Base-by-base conservation (phyloP, 441 rosid genomes). In the Geranium incanum region DNA sequence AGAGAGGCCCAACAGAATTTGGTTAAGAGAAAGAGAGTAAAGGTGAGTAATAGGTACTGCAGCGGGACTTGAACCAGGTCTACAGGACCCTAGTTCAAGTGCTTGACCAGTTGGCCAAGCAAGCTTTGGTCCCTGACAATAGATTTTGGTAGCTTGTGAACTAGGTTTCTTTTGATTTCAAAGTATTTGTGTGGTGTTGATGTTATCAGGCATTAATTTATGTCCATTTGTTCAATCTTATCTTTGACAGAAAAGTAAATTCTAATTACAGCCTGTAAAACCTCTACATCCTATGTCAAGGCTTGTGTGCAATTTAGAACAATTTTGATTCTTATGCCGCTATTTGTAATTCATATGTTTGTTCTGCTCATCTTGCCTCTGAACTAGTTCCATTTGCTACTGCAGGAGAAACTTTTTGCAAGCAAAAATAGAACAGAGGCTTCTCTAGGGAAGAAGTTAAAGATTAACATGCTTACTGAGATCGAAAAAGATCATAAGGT, bases 401-500 rank as follows among this genome's bases (percentile, higher is more conserved):
- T 82, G 81, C 89, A 95, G 99, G 99, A 93, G 84, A 95, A 91
- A 79, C 96, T 95, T 75, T 83, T 82, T 71, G 68, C 82, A 69
- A 93, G 99, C 81, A 84, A 77, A 86, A 95, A 91, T 81, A 87
- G 98, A 82, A 83, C 90, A 4, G 98, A 95, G 85, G 81, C 81
- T 76, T 88, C 92, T 4, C 70, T 95, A 45, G 99, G 98, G 80
- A 92, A 89, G 88, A 95, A 88, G 86, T 77, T 95, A 78, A 83
- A 84, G 84, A 93, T 76, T 80, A 93, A 91, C 82, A 86, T 87
- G 96, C 98, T 95, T 82, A 94, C 97, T 48, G 99, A 95, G 81
- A 91, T 95, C 66, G 98, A 89, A 78, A 95, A 82, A 81, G 96
- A 89, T 80, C 91, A 95, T 77, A 95, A 93, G 99, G 99, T 93